phyloP scores from a whole-genome alignment of 1,139 yeast species.

The Nakaseomyces kungkrabaensis region DNA sequence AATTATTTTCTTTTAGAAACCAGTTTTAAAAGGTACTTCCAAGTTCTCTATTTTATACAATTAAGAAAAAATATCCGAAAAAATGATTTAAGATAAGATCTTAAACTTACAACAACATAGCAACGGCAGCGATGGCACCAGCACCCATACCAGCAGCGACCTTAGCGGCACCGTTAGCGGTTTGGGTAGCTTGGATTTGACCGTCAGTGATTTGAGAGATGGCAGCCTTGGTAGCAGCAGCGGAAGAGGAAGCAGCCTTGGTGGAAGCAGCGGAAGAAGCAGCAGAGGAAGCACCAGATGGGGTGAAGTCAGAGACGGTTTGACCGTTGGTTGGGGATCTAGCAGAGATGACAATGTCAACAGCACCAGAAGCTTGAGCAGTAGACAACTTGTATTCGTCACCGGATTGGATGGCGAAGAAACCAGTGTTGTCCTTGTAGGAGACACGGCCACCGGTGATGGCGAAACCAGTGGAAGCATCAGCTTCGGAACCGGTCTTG shows the following conservation, averaged over 20 bases:
- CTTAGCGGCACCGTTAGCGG: conserved; percentile 13
- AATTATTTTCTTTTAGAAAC: too few relatives aligned
- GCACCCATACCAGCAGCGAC: conserved; percentile 14
- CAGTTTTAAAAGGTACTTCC: too few relatives aligned
- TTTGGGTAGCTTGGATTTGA: conserved; percentile 8
- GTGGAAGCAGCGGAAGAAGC: too few relatives aligned
- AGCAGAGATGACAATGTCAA: conserved; percentile 14
- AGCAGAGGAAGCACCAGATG: conserved; percentile 6
- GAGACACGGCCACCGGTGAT: conserved; percentile 21
- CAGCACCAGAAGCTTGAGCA: conserved; percentile 7
- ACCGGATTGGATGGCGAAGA: conserved; percentile 16
- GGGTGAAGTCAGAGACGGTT: conserved; percentile 12
- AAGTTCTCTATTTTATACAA: too few relatives aligned
- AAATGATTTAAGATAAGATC: neutral
- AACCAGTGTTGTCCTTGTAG: conserved; percentile 19
- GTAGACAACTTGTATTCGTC: conserved; percentile 12
- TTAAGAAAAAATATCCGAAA: neutral
- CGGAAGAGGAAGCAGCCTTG: neutral
- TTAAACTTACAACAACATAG: conserved; percentile 8
- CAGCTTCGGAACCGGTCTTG: conserved; percentile 11
- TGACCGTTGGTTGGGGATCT: conserved; percentile 9
- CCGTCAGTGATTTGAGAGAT: conserved; percentile 6
- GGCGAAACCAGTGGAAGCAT: conserved; percentile 27
- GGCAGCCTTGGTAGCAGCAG: neutral
- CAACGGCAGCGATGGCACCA: conserved; percentile 14